A percentile compares a stretch with the other conserved stretches of the same genome.
Evolutionary conservation across 352 stramenopile species (phyloP).

Genomic region (Globisporangium parvum): DNA sequence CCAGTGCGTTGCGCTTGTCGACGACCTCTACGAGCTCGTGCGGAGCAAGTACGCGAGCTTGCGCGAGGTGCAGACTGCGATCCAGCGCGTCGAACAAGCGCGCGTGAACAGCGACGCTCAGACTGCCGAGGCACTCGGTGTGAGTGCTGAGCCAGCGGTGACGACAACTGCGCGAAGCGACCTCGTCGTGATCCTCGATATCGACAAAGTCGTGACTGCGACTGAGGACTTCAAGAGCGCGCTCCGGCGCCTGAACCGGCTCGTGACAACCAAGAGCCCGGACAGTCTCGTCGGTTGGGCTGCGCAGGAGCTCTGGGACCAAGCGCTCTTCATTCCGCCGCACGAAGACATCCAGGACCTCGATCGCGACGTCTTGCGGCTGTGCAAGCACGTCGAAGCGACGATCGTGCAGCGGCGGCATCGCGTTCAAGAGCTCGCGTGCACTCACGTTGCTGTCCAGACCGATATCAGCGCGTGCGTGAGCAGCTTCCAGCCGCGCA

Average conservation of each 20-base stretch:
- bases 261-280: constrained; percentile 32
- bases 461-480: constrained; percentile 30
- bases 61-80: constrained; percentile 11
- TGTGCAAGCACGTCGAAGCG: constrained; percentile 30
- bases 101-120: constrained; percentile 7
- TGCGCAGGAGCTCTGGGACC: constrained; percentile 42
- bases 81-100: background rate
- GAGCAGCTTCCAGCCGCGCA: constrained; percentile 8
- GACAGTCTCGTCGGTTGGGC: constrained; percentile 46
- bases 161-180: background rate
- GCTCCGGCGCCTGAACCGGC: constrained; percentile 20
- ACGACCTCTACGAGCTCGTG: constrained; percentile 23
- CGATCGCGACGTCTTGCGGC: constrained; percentile 25
- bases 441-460: constrained; percentile 14
- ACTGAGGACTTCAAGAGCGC: constrained; percentile 30
- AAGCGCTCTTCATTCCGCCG: constrained; percentile 52
- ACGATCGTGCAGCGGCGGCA: constrained; percentile 16
- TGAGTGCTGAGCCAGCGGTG: background rate
- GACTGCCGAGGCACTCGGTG: background rate
- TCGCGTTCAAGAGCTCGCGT: background rate
- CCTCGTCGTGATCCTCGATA: constrained; percentile 25
- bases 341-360: constrained; percentile 46
- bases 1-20: constrained; percentile 10
- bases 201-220: constrained; percentile 17
- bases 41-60: constrained; percentile 20